Evolutionary conservation across 345 rosid species (phyloP), one percentile per base, ranked within the genome.

Genomic region (Gossypium longicalyx): DNA sequence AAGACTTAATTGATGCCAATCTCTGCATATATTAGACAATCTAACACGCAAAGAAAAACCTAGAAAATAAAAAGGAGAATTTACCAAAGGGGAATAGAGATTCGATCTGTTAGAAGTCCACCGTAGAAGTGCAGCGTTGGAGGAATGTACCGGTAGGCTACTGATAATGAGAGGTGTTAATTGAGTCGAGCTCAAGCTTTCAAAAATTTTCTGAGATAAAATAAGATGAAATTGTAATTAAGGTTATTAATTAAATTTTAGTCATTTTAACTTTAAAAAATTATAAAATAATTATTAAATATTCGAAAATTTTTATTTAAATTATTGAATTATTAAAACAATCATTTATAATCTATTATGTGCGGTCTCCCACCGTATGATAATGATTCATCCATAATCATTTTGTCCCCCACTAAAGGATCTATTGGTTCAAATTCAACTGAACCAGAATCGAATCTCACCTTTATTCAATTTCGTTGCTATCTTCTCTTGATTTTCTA

Each of bases 241-340:
- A 34, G 1, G 1, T 22, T 22, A 22, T 22, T 22, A 22, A 22
- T 34, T n/a, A n/a, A n/a, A n/a, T n/a, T n/a, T n/a, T n/a, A n/a
- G n/a, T n/a, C n/a, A n/a, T n/a, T n/a, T n/a, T n/a, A n/a, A n/a
- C n/a, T n/a, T 34, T 4, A 34, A 34, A 34, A 34, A 4, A 1
- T 4, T 34, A 34, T 0, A 34, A 34, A 34, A 34, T 4, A 0
- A 0, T 34, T 4, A 34, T 34, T 34, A 34, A 34, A 34, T 5
- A 34, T 34, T 5, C 0, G 1, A 34, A 34, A 34, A 0, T 5
- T 34, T 34, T 34, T 0, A 34, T 3, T 29, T 4, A 29, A 29
- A 0, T 4, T 0, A 34, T 34, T 34, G 1, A 0, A 0, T 1
- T 5, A 0, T 34, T 34, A 34, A 34, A 34, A 34, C 0, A 29